A percentile compares a stretch with the other conserved stretches of the same genome.
These are phyloP conservation scores for Apiotrichum gamsii DNA, from an alignment of 1,284 basidiomycete species.

Conservation along the genomic window DNA sequence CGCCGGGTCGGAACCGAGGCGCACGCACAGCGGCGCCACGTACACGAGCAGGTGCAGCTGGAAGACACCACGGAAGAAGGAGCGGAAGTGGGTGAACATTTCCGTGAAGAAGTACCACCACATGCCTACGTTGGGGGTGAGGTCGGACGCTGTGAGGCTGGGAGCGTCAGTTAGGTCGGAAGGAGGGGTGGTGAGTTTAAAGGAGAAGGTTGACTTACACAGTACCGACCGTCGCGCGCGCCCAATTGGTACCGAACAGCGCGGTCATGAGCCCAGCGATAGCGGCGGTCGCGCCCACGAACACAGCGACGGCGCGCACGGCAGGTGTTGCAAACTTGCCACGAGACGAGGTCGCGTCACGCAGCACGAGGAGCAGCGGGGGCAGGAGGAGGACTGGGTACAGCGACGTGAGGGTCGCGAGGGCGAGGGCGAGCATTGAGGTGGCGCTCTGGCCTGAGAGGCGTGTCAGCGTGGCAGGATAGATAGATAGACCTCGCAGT, in stretches of 20 bases:
- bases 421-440: conserved; percentile 60
- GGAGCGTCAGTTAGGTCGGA: not conserved
- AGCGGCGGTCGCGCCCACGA: conserved; percentile 5
- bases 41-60: conserved; percentile 83
- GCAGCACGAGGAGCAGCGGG: conserved; percentile 55
- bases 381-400: conserved; percentile 64
- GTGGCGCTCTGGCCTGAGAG: conserved; percentile 56
- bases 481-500: too few relatives aligned
- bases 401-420: conserved; percentile 64
- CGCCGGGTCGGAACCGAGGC: conserved; percentile 83
- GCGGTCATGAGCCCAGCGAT: conserved; percentile 1
- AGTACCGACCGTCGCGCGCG: conserved; percentile 72
- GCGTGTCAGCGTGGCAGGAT: not conserved
- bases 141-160: conserved; percentile 68
- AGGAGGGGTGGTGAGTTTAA: too few relatives aligned
- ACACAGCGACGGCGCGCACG: conserved; percentile 15
- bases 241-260: conserved; percentile 53
- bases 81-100: conserved; percentile 96
- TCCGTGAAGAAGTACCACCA: conserved; percentile 99
- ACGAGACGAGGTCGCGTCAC: not conserved
- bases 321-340: conserved; percentile 2
- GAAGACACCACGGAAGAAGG: conserved; percentile 95
- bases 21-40: conserved; percentile 73
- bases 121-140: conserved; percentile 88
- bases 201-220: conserved; percentile 63